Evolutionary conservation across 1,284 basidiomycete genomes (phyloP), one percentile per base, ranked within the genome.

Genomic region (Sporisorium iseilematis-ciliati): DNA sequence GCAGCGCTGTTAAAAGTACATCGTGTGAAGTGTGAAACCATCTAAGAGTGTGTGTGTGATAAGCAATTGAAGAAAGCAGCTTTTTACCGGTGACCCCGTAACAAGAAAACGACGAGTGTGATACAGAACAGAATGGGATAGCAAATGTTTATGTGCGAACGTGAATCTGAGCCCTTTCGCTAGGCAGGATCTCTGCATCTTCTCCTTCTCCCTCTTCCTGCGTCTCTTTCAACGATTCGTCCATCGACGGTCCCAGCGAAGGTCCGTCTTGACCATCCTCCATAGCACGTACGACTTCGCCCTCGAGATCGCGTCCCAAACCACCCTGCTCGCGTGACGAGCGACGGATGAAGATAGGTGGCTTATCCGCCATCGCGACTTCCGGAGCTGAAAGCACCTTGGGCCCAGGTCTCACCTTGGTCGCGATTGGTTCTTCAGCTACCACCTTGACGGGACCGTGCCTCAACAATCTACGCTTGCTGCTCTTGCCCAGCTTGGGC

Each of bases 251-350:
- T 21, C 67, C 64, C 12, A 75, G 57, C 25, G 67, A 71, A 8
- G 73, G 68, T 14, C 73, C 73, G 2, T 71, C 74, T 2, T 20
- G 26, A 3, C 75, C 75, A 49, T 77, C 75, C 26, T 69, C 62
- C 70, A 68, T 77, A 1, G 75, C 75, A 5, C 75, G 41, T 18
- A 79, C 65, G 16, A 82, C 57, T 45, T 82, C 80, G n/a, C 76
- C 78, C 12, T 79, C 76, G 16, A 82, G 65, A 42, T 82, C 81
- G 21, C 80, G 57, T n/a, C 81, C 81, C 43, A 82, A 52, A 2
- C 81, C 81, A 3, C 74, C 81, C 52, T 82, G 81, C 50, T 78
- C 79, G 38, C 81, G 69, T 38, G 66, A 75, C 14, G 76, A 77
- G 0, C 78, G 50, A n/a, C 79, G 64, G 23, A 82, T 65, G n/a